These are phyloP conservation scores for Stylonectria norvegica DNA, from an alignment of 2,329 filamentous ascomycete species.

Conservation along the genomic window DNA sequence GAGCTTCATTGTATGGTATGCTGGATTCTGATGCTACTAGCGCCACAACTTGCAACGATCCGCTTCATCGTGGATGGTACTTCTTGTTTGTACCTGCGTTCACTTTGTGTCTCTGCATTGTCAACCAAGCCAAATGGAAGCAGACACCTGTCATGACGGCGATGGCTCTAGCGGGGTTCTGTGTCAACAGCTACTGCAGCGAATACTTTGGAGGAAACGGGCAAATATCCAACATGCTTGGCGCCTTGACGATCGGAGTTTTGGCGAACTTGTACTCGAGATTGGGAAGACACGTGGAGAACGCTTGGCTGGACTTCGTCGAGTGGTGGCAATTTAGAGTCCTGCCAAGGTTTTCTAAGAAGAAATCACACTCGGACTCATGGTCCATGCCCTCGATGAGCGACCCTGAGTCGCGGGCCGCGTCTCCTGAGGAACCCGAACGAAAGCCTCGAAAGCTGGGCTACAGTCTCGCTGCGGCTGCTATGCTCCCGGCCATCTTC, in stretches of 20 bases:
- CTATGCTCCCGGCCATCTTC: conserved; percentile 85
- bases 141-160: conserved; percentile 73
- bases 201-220: conserved; percentile 65
- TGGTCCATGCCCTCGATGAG: conserved; percentile 31
- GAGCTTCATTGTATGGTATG: conserved; percentile 62
- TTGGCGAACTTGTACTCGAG: conserved; percentile 77
- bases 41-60: conserved; percentile 39
- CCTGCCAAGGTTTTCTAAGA: conserved; percentile 30
- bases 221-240: conserved; percentile 74
- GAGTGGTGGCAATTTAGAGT: conserved; percentile 51
- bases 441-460: conserved; percentile 48
- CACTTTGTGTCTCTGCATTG: conserved; percentile 69
- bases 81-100: conserved; percentile 75
- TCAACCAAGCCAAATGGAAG: conserved; percentile 79
- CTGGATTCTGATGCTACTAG: conserved; percentile 54
- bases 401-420: conserved; percentile 33
- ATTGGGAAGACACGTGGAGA: conserved; percentile 56
- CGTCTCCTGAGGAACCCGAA: conserved; percentile 21
- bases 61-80: conserved; percentile 46
- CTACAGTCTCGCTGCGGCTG: conserved; percentile 77
- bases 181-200: conserved; percentile 70
- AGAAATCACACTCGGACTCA: conserved; percentile 24
- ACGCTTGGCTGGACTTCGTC: conserved; percentile 46
- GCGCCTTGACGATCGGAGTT: conserved; percentile 72
- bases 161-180: conserved; percentile 71